Evolutionary conservation across 768 basidiomycete species (phyloP).

Genomic region (Mrakia gelida): DNA sequence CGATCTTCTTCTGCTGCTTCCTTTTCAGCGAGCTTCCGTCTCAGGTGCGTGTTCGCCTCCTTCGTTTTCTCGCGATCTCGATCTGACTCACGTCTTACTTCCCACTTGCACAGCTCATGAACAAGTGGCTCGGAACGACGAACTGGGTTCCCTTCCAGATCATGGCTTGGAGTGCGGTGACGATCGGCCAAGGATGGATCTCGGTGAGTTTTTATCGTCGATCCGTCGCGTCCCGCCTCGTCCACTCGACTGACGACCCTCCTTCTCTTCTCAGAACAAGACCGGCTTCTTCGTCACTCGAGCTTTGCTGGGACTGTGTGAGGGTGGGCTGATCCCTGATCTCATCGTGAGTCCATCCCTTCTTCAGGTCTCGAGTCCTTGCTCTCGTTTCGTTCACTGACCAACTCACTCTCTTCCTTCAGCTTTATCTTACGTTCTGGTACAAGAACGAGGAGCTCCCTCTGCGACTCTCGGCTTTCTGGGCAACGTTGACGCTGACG

Average conservation of each 20-base stretch:
- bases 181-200: no score
- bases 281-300: conserved; percentile 28
- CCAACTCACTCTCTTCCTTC: not conserved
- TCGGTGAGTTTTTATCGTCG: not conserved
- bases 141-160: conserved; percentile 38
- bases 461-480: conserved; percentile 53
- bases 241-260: no score
- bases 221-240: no score
- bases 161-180: conserved; percentile 42
- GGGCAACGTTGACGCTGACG: conserved; percentile 37
- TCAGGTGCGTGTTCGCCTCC: no score
- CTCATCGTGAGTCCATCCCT: conserved; percentile 33
- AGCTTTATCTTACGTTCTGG: conserved; percentile 37
- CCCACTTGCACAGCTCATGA: conserved; percentile 17
- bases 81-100: no score
- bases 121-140: conserved; percentile 49
- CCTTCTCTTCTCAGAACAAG: not conserved
- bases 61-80: no score
- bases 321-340: conserved; percentile 35
- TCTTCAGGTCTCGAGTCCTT: not conserved
- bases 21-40: conserved; percentile 35
- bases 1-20: conserved; percentile 35
- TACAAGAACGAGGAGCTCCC: conserved; percentile 37
- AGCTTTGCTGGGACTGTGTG: conserved; percentile 33
- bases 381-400: not conserved